Evolutionary conservation across 192 early-diverging fungal species (phyloP).

Genomic region (Kickxella alabastrina): DNA sequence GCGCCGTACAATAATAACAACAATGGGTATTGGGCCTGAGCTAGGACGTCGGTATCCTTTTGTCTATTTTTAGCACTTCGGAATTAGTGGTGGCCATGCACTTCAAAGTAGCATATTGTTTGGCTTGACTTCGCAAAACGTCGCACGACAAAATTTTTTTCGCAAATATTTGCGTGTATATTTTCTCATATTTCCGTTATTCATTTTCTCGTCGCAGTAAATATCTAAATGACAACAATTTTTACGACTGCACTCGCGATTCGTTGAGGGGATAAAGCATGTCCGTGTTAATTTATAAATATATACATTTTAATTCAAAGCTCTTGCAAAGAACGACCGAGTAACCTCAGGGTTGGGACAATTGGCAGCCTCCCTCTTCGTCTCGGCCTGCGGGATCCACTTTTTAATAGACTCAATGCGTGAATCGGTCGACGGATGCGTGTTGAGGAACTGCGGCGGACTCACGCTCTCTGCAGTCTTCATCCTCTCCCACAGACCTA

Average conservation of each 20-base stretch:
- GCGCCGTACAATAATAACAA: neutral
- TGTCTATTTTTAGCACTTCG: neutral
- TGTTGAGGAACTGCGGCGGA: constrained; percentile 69
- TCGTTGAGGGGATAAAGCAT: no score
- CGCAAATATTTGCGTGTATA: no score
- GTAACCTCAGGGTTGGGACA: constrained; percentile 24
- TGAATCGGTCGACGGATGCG: constrained; percentile 76
- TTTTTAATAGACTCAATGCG: constrained; percentile 59
- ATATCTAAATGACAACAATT: no score
- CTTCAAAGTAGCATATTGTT: no score
- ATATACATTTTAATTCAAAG: no score
- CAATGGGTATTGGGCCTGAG: neutral
- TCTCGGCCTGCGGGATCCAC: constrained; percentile 39
- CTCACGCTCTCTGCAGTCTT: constrained; percentile 36
- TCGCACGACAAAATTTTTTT: no score
- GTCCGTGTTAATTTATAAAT: no score
- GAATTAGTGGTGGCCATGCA: no score
- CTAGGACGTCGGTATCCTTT: neutral
- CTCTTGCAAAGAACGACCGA: constrained; percentile 20
- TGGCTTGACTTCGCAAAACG: no score
- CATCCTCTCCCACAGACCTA: constrained; percentile 85
- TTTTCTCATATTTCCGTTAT: no score
- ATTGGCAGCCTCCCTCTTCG: constrained; percentile 36
- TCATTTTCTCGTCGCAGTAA: no score
- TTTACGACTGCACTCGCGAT: no score